A percentile compares a stretch with the other conserved stretches of the same genome.
Conservation (phyloP, 768 basidiomycete species). For the Termitomyces eurrhizus region DNA sequence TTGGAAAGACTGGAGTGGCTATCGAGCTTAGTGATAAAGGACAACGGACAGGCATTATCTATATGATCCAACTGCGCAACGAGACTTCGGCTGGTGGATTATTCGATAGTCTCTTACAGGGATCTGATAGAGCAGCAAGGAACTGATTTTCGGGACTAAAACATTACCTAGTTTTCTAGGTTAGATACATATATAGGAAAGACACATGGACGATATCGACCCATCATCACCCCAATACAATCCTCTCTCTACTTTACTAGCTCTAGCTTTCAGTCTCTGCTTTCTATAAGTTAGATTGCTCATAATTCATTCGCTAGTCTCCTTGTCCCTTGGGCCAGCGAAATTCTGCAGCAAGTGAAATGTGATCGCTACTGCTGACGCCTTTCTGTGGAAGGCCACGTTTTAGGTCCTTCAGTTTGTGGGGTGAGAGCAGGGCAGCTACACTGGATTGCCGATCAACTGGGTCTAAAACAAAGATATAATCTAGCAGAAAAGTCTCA, state of each 20-base stretch:
- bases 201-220: constrained; percentile 10
- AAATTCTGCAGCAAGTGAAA: constrained; percentile 72
- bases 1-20: constrained; percentile 98
- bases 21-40: constrained; percentile 93
- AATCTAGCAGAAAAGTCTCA: constrained; percentile 51
- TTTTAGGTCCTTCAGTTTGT: constrained; percentile 51
- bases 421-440: constrained; percentile 58
- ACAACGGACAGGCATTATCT: constrained; percentile 87
- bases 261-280: constrained; percentile 9
- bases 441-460: constrained; percentile 31
- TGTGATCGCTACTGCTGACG: constrained; percentile 85
- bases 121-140: constrained; percentile 61
- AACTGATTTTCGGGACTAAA: constrained; percentile 6
- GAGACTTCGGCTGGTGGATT: constrained; percentile 82
- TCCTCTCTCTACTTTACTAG: constrained; percentile 9
- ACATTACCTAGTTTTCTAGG: constrained; percentile 5
- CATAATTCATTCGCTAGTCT: constrained; percentile 14
- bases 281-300: constrained; percentile 13
- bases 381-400: constrained; percentile 77
- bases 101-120: constrained; percentile 82
- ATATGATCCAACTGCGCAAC: constrained; percentile 95
- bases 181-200: constrained; percentile 10
- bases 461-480: constrained; percentile 75
- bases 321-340: constrained; percentile 21
- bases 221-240: constrained; percentile 11